Conservation (phyloP, 768 basidiomycete species). For the Daedaleopsis nitida region DNA sequence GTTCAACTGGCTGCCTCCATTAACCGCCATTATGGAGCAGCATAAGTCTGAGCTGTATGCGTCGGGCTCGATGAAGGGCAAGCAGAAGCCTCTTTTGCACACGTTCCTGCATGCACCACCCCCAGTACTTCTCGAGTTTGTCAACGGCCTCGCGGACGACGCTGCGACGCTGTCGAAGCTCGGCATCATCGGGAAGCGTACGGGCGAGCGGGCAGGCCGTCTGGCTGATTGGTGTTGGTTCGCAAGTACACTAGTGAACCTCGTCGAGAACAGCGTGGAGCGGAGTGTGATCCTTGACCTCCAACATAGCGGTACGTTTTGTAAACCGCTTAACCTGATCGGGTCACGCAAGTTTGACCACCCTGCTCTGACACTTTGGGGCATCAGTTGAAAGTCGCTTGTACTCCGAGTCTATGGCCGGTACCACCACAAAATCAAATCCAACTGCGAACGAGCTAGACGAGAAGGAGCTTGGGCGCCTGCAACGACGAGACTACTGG, state of each 20-base stretch:
- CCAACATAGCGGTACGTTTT: conserved; percentile 57
- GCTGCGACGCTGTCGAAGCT: conserved; percentile 73
- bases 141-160: conserved; percentile 77
- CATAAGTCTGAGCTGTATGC: conserved; percentile 69
- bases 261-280: conserved; percentile 85
- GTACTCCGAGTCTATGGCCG: conserved; percentile 72
- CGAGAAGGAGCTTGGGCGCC: conserved; percentile 66
- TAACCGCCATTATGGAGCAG: conserved; percentile 71
- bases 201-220: conserved; percentile 69
- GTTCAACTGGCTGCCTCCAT: conserved; percentile 83
- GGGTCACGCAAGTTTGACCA: background rate
- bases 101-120: conserved; percentile 79
- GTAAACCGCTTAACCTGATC: background rate
- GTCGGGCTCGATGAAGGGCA: conserved; percentile 9
- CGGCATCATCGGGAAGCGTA: conserved; percentile 64
- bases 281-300: conserved; percentile 66
- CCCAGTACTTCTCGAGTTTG: conserved; percentile 77
- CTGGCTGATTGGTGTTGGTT: conserved; percentile 91
- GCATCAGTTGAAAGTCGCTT: conserved; percentile 67
- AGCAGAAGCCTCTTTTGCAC: conserved; percentile 63
- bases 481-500: conserved; percentile 78
- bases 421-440: conserved; percentile 69
- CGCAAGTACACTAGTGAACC: conserved; percentile 71
- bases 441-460: conserved; percentile 59
- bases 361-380: conserved; percentile 6